Base-by-base conservation (phyloP, 2,329 filamentous ascomycete species). In the Trichoderma endophyticum region DNA sequence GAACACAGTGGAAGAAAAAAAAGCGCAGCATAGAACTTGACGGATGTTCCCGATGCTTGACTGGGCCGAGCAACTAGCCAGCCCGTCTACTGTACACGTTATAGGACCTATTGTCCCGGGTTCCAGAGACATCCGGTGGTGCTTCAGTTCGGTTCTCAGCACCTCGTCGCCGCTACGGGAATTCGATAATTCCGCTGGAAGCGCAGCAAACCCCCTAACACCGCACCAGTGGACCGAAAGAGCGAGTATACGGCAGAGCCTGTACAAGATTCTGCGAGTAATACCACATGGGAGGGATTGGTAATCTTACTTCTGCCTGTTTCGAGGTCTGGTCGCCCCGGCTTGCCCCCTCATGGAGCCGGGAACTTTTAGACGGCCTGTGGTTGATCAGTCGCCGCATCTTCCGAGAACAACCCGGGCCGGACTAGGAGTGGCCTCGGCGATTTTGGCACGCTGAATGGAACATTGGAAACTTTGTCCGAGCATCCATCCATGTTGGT, bases 321-420 rank as follows among this genome's bases (percentile, higher is more conserved):
- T 71, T 30, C 68, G 12, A 21, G 48, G 48, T 54, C 48, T 60
- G 60, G 43, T 64, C 57, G 67, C 67, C 57, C 67, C 67, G 67
- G 57, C 57, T 43, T 34, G 56, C 32, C 66, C 66, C 56, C 66
- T 61, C 67, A 30, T 61, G 26, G 43, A 36, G 67, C 56, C 56
- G 57, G 57, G 67, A 70, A 70, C 67, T 70, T 70, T 70, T 70
- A 70, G 36, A 70, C 67, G 67, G 67, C 67, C 67, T 70, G 67
- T 70, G 67, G 67, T 70, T 70, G 67, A 70, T 70, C 67, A 70
- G 36, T 70, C 57, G 57, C 57, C 67, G 64, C 24, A 62, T 34
- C 67, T 61, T 62, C 67, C 67, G 67, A 62, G 67, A 70, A 51
- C 67, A 54, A 43, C 21, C 56, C 67, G 57, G 67, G 39, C 67